Base-by-base conservation (phyloP, 306 rosid species). In the Cotoneaster glaucophyllus region DNA sequence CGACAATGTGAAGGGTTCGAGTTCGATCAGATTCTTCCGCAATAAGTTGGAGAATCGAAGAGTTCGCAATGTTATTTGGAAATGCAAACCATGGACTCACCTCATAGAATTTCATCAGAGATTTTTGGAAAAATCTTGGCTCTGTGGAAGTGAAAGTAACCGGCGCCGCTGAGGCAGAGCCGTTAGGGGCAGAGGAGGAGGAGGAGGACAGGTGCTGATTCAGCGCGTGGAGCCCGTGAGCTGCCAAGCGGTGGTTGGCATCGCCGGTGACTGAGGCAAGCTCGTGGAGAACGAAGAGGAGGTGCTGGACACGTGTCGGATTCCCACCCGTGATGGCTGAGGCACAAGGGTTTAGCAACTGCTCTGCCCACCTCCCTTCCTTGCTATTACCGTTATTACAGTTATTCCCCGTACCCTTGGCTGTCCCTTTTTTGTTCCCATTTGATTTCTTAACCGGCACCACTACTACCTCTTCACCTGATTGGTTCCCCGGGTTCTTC, bases 301-400 rank as follows among this genome's bases (percentile, higher is more conserved):
- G 96, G 59, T 94, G 97, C 26, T 91, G 97, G 68, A 91, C 96
- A 19, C 96, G 90, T 21, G 83, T 84, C 77, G 82, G 53, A 67
- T 94, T 80, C 21, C 93, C 93, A 6, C 70, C 67, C 0, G 84
- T 68, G 67, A 94, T 83, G 64, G 98, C 97, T 12, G 41, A 37
- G 24, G 96, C 97, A 77, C 98, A 91, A 39, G 98, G 98, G 61
- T 88, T 94, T 8, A 91, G 90, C 80, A 94, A 76, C 74, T 94
- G 95, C 79, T 94, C 98, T 8, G 98, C 98, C 98, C 98, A 94
- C 76, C 96, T 91, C 29, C 98, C 98, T 69, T 94, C 97, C 79
- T 86, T 94, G 79, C 77, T 84, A 64, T 82, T 90, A 50, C 92
- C 83, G 59, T 76, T 88, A 82, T 78, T 78, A 58, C 84, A 32